Conservation (phyloP, 2,329 filamentous ascomycete genomes). For the Stachybotrys chlorohalonatus region DNA sequence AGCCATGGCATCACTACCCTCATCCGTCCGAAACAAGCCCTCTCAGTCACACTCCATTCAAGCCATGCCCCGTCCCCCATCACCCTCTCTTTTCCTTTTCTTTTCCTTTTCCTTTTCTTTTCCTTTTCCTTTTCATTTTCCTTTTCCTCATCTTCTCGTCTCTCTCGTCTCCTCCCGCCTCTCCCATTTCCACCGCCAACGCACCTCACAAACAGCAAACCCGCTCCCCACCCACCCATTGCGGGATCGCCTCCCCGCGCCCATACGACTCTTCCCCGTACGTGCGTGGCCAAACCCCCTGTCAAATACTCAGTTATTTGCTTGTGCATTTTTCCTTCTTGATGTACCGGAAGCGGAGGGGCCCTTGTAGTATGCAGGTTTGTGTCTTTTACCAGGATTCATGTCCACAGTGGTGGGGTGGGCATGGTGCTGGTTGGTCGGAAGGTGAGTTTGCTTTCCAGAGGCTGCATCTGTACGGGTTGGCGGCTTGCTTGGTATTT, state of each 20-base stretch:
- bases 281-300: background rate
- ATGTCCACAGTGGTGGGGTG: background rate
- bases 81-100: background rate
- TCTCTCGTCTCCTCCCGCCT: background rate
- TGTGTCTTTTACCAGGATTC: background rate
- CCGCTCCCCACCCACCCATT: background rate
- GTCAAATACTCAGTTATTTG: no score
- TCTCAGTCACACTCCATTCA: background rate
- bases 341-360: background rate
- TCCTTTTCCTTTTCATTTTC: no score
- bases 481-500: background rate
- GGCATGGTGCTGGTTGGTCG: background rate
- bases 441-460: background rate
- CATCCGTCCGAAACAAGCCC: no score
- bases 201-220: background rate
- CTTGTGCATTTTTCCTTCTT: background rate
- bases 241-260: no score
- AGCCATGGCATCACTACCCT: no score
- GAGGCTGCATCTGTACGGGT: background rate
- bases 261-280: background rate
- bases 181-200: background rate
- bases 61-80: background rate
- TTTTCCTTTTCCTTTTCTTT: background rate
- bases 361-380: background rate
- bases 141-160: background rate